Conservation (phyloP, 2,329 filamentous ascomycete genomes). For the Ophiognomonia clavigignenti-juglandacearum region DNA sequence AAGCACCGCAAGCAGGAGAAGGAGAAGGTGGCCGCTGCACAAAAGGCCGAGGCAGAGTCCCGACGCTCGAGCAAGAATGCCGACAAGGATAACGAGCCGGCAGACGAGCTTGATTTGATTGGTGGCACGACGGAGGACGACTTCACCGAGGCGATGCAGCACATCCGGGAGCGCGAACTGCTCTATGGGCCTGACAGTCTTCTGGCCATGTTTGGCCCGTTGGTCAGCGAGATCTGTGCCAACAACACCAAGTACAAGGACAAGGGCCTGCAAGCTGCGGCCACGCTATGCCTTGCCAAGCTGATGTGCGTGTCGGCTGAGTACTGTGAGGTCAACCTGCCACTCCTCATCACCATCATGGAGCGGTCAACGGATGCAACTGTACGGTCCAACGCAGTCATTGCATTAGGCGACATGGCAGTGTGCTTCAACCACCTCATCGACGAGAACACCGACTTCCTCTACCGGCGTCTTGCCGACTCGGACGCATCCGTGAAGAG, state of each 20-base stretch:
- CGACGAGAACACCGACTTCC: constrained; percentile 97
- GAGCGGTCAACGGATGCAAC: constrained; percentile 90
- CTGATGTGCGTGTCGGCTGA: constrained; percentile 97
- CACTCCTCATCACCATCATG: constrained; percentile 94
- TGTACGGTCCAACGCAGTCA: constrained; percentile 91
- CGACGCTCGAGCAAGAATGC: constrained; percentile 24
- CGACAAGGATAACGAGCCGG: constrained; percentile 54
- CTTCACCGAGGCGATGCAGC: constrained; percentile 80
- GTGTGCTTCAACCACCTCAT: constrained; percentile 99
- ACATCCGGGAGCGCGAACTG: constrained; percentile 79
- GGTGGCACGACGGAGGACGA: constrained; percentile 94
- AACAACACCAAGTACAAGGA: constrained; percentile 92
- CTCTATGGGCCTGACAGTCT: constrained; percentile 79
- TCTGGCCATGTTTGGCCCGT: constrained; percentile 82
- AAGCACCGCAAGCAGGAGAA: constrained; percentile 92
- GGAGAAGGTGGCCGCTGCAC: constrained; percentile 57
- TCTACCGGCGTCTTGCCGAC: constrained; percentile 91
- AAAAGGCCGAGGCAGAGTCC: constrained; percentile 34
- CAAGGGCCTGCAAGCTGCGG: constrained; percentile 84
- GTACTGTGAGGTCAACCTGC: constrained; percentile 91
- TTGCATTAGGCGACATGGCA: constrained; percentile 96
- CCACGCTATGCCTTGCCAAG: constrained; percentile 91
- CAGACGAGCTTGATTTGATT: constrained; percentile 91
- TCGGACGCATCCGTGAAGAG: constrained; percentile 86
- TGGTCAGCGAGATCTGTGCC: constrained; percentile 89